A percentile compares a stretch with the other conserved stretches of the same genome.
phyloP scores from a whole-genome alignment of 441 rosid genomes.

The Croton setiger region DNA sequence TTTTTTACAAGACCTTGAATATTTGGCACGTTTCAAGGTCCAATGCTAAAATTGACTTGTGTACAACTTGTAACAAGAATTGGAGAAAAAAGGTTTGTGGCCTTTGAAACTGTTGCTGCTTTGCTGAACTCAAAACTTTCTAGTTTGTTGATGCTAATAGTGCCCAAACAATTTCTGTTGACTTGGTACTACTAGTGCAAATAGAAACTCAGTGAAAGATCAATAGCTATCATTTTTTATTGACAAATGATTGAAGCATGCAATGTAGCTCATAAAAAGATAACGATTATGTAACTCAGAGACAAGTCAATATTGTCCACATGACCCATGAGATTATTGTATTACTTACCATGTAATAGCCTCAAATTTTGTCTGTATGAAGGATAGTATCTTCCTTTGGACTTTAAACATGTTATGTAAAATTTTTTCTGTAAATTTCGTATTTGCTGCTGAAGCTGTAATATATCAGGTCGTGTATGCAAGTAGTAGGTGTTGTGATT shows the following conservation, averaged over 20 bases:
- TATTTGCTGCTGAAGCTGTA: constrained; percentile 10
- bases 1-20: not conserved
- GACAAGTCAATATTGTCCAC: not conserved
- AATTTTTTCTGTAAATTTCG: no score
- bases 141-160: not conserved
- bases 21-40: not conserved
- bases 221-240: not conserved
- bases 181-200: no score
- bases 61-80: not conserved
- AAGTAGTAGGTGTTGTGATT: not conserved
- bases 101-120: no score
- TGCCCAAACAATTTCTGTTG: not conserved
- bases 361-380: not conserved
- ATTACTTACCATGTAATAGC: not conserved
- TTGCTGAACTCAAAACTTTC: not conserved
- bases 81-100: not conserved
- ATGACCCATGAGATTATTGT: not conserved
- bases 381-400: not conserved
- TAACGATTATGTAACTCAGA: no score
- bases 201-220: not conserved
- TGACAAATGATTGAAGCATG: not conserved
- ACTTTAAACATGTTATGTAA: no score
- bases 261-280: not conserved
- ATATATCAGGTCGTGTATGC: not conserved
- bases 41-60: not conserved